These are phyloP conservation scores for Cladobotryum mycophilum DNA, from an alignment of 2,329 filamentous ascomycete species.

Conservation along the genomic window DNA sequence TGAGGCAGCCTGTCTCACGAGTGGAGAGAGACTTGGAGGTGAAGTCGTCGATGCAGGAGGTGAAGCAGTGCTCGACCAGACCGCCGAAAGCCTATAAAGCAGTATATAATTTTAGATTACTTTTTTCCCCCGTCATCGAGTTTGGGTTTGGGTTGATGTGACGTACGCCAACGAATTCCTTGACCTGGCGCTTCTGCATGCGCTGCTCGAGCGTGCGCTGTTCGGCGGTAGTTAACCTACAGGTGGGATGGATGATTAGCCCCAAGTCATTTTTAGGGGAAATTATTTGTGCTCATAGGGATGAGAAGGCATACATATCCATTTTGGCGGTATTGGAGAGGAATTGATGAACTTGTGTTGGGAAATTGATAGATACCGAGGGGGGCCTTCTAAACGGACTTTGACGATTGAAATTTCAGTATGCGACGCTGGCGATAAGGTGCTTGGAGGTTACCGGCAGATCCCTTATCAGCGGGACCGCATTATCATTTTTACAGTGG, in stretches of 20 bases:
- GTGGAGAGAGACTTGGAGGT: conserved; percentile 88
- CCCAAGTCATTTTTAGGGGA: neutral
- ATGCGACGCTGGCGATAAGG: conserved; percentile 3
- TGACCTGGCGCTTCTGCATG: conserved; percentile 97
- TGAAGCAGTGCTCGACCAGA: conserved; percentile 80
- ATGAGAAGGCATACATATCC: conserved; percentile 22
- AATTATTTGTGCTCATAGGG: neutral
- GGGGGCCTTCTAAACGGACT: neutral
- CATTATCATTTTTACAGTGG: conserved; percentile 8
- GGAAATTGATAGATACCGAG: neutral
- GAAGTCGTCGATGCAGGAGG: conserved; percentile 96
- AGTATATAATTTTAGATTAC: neutral
- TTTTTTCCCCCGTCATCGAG: neutral
- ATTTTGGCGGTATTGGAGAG: conserved; percentile 18
- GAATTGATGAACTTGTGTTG: neutral
- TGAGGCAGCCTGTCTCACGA: conserved; percentile 85
- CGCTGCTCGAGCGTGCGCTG: conserved; percentile 89
- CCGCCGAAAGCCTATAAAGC: conserved; percentile 30
- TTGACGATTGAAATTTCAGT: conserved; percentile 14
- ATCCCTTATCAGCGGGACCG: conserved; percentile 5
- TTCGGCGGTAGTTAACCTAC: conserved; percentile 65
- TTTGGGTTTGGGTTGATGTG: conserved; percentile 5
- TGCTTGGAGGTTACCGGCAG: neutral
- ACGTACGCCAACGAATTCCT: conserved; percentile 95
- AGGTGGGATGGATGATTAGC: neutral